Evolutionary conservation across 2,329 filamentous ascomycete genomes (phyloP), one percentile per base, ranked within the genome.

Genomic region (Colletotrichum sansevieriae): DNA sequence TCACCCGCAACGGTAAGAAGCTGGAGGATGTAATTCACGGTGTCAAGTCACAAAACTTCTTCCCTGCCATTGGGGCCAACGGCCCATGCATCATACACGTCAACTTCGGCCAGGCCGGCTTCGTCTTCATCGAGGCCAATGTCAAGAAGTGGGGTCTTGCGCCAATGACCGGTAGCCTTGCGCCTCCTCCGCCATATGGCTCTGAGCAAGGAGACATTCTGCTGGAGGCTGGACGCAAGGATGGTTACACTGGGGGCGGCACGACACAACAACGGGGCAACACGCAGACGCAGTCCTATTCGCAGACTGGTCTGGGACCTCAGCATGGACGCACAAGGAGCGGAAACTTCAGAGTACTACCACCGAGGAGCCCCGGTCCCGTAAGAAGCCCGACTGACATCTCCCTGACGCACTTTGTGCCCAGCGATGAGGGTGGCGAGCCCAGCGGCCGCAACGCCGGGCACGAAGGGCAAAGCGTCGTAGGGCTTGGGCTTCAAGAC

Each of bases 141-240:
- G 96, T 99, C 70, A 99, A 99, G 89, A 99, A 98, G 85, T 99
- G 96, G 96, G 96, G 96, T 2, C 84, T 99, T 63, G 96, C 96
- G 55, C 96, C 96, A 5, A 97, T 97, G 87, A 98, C 94, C 1
- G 96, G 96, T 68, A 97, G 94, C 75, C 85, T 99, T 68, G 96
- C 96, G 33, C 96, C 96, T 15, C 96, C 96, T 49, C 96, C 96
- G 58, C 96, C 96, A 1, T 99, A 99, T 77, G 96, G 96, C 55
- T 97, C 94, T 71, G 96, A 98, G 81, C 94, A 97, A 80, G 96
- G 96, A 74, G 98, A 95, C 77, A 98, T 99, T 73, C 84, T 99
- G 33, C 87, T 99, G 12, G 96, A 98, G 78, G 91, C 93, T 6
- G 96, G 96, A 12, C 87, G 83, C 72, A 91, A 91, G 75, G 87